A percentile compares a stretch with the other conserved stretches of the same genome.
Conservation (phyloP, 1,284 basidiomycete genomes). For the Rhizopogon parksii region DNA sequence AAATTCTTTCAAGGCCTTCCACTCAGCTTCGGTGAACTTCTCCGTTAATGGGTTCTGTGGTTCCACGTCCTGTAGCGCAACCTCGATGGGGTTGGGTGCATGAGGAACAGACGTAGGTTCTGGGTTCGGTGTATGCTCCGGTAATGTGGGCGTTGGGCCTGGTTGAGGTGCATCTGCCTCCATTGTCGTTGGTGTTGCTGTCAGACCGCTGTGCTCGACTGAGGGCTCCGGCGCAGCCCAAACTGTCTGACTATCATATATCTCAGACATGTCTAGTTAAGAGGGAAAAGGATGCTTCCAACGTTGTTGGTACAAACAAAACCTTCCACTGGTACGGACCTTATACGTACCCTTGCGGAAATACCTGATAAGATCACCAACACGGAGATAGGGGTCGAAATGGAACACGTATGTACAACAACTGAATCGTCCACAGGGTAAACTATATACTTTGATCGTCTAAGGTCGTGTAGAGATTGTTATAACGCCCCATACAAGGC, state of each 20-base stretch:
- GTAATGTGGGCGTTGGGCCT: constrained; percentile 4
- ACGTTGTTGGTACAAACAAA: background rate
- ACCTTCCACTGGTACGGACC: background rate
- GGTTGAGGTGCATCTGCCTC: constrained; percentile 5
- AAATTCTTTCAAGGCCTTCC: constrained; percentile 60
- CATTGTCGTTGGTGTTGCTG: background rate
- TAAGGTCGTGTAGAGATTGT: background rate
- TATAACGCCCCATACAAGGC: background rate
- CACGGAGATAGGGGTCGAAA: too few relatives aligned
- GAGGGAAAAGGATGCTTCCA: background rate
- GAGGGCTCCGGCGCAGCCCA: background rate
- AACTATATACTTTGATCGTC: background rate
- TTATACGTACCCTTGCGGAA: too few relatives aligned
- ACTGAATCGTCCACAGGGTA: background rate
- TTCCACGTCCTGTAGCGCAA: constrained; percentile 29
- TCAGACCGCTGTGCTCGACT: background rate
- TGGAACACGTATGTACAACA: background rate
- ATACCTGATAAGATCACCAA: background rate
- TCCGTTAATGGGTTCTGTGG: constrained; percentile 62
- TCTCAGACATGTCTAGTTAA: background rate
- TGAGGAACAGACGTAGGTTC: background rate
- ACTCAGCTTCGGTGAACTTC: constrained; percentile 62
- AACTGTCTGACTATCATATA: background rate
- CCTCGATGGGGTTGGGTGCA: constrained; percentile 17
- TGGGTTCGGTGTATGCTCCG: background rate